Conservation (phyloP, 371 early-diverging fungal species). For the Circinella umbellata region DNA sequence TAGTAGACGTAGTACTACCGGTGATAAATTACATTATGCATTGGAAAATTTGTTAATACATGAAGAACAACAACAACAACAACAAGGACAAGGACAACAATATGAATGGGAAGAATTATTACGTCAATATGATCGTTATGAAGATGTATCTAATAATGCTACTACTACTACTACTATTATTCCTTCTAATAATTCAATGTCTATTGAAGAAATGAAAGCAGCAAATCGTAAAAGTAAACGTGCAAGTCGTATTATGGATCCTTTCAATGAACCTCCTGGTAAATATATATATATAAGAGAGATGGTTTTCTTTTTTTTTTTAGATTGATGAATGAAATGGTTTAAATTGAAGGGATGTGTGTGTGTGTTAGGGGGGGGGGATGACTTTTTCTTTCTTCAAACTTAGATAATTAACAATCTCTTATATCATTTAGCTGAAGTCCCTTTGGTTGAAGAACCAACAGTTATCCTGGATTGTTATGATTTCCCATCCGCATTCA, state of each 20-base stretch:
- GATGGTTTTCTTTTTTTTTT: no score
- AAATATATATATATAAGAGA: slow-evolving; percentile 1
- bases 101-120: slow-evolving; percentile 53
- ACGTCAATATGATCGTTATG: slow-evolving; percentile 52
- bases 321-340: background rate
- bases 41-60: slow-evolving; percentile 17
- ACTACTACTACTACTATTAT: no score
- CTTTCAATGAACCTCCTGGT: slow-evolving; percentile 46
- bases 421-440: slow-evolving; percentile 24
- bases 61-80: slow-evolving; percentile 33
- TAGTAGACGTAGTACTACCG: slow-evolving; percentile 2
- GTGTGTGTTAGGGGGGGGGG: no score
- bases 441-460: slow-evolving; percentile 48
- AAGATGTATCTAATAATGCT: slow-evolving; percentile 9
- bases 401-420: no score
- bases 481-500: slow-evolving; percentile 56
- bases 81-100: slow-evolving; percentile 29
- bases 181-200: no score
- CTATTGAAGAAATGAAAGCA: slow-evolving; percentile 25
- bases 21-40: slow-evolving; percentile 18
- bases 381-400: no score
- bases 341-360: no score
- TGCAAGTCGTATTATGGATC: slow-evolving; percentile 46
- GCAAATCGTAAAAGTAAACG: slow-evolving; percentile 31
- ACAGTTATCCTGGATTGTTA: slow-evolving; percentile 54